Evolutionary conservation across 306 rosid genomes (phyloP).

Genomic region (Ochetophila trinervis): DNA sequence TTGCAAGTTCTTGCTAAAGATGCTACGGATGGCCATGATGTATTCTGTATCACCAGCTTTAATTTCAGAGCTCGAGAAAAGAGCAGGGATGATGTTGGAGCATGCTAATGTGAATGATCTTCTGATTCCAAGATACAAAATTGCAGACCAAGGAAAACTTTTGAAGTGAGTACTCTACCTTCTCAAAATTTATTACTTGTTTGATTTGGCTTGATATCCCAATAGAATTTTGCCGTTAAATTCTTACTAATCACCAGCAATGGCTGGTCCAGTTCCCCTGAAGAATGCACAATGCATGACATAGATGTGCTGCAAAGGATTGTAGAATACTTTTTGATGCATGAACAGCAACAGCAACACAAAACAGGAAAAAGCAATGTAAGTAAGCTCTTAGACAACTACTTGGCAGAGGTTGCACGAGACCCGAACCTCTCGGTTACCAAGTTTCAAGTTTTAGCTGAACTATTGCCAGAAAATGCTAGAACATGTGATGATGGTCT

Average conservation of each 20-base stretch:
- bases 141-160: slow-evolving; percentile 50
- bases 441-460: slow-evolving; percentile 82
- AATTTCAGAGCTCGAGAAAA: slow-evolving; percentile 82
- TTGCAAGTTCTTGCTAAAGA: slow-evolving; percentile 70
- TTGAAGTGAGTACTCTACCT: slow-evolving; percentile 49
- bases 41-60: slow-evolving; percentile 80
- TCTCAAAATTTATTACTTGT: slow-evolving; percentile 1
- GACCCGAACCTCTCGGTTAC: slow-evolving; percentile 79
- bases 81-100: slow-evolving; percentile 76
- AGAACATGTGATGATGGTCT: slow-evolving; percentile 76
- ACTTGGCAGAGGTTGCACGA: slow-evolving; percentile 86
- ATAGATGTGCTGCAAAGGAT: slow-evolving; percentile 75
- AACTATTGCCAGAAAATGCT: slow-evolving; percentile 71
- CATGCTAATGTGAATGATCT: slow-evolving; percentile 83
- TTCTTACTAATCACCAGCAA: slow-evolving; percentile 21
- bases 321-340: slow-evolving; percentile 86
- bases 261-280: slow-evolving; percentile 45
- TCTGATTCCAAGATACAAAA: slow-evolving; percentile 70
- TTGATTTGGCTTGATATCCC: slow-evolving; percentile 12
- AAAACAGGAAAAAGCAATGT: slow-evolving; percentile 55
- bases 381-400: slow-evolving; percentile 85
- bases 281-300: slow-evolving; percentile 70
- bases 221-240: slow-evolving; percentile 8
- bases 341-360: slow-evolving; percentile 69
- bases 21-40: slow-evolving; percentile 78